Base-by-base conservation (phyloP, 2,329 filamentous ascomycete species). In the Penicillium sp. region DNA sequence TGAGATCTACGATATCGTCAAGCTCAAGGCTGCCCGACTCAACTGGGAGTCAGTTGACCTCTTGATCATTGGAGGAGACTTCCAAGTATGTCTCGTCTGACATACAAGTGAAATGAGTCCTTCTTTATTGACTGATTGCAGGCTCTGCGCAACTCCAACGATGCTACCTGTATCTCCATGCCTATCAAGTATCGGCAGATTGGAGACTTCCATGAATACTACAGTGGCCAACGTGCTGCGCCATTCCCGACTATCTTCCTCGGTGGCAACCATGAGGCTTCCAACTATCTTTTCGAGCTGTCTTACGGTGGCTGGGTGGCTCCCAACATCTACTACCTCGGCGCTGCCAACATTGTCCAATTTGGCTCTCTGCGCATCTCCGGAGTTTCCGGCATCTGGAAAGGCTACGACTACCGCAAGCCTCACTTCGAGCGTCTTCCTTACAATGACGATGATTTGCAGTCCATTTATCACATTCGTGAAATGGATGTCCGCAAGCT, bases 281-380 rank as follows among this genome's bases (percentile, higher is more conserved):
- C 89, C 66, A 92, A 89, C 47, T 86, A 97, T 73, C 79, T 96
- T 5, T 94, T 87, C 79, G 94, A 99, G 75, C 83, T 99, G 0
- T 96, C 90, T 77, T 96, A 97, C 69, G 94, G 94, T 48, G 94
- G 94, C 47, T 99, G 94, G 94, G 94, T 91, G 5, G 93, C 93
- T 7, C 92, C 91, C 8, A 96, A 94, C 63, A 97, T 99, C 59
- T 99, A 97, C 79, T 99, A 97, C 75, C 82, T 97, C 72, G 94
- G 94, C 45, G 90, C 92, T 32, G 91, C 94, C 55, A 97, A 96
- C 68, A 87, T 99, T 8, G 71, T 99, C 39, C 87, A 88, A 16
- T 79, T 95, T 31, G 93, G 93, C 0, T 88, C 90, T 1, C 76
- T 99, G 45, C 86, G 94, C 21, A 96, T 99, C 57, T 90, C 91